Base-by-base conservation (phyloP, 2,329 filamentous ascomycete genomes). In the Davidsoniella virescens region DNA sequence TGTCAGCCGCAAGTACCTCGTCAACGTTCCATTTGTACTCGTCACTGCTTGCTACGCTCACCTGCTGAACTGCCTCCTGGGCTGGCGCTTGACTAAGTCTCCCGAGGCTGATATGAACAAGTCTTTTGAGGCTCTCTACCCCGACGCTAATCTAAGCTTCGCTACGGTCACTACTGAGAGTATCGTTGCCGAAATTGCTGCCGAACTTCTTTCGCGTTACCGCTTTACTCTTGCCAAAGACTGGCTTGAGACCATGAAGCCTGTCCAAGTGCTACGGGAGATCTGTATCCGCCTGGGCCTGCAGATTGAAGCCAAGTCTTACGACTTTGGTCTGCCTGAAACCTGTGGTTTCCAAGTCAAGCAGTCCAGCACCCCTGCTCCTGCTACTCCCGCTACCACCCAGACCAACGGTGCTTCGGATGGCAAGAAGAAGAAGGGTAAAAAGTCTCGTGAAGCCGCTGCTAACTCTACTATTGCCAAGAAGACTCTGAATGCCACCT, bases 31-130 rank as follows among this genome's bases (percentile, higher is more conserved):
- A 18, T 73, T 83, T 55, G 79, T 85, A 12, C 81, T 96, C 55
- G 80, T 82, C n/a, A 75, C 85, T 45, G 71, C 84, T 53, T 90
- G 84, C 62, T 69, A 90, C 54, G 73, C 88, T 5, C 92, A 98
- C 62, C 71, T 98, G 47, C 73, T 98, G 57, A 98, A 98, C 71
- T 98, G 92, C 65, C 71, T 98, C 39, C 71, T 98, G 36, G 92
- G 92, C 12, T 71, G 72, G 44, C 76, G 75, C 40, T 67, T 90
- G 51, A 94, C 94, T 64, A 59, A 76, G n/a, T 78, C 82, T 57
- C 92, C 92, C 23, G 71, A 73, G 47, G 78, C 87, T 38, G 84
- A 93, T 54, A 71, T 87, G 52, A 87, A 96, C 57, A 69, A 80
- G 54, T 73, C 76, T 6, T 66, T 96, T 55, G 82, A 80, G 63